Evolutionary conservation across 805 yeast genomes (phyloP).

Genomic region (Phaffomyces thermotolerans): DNA sequence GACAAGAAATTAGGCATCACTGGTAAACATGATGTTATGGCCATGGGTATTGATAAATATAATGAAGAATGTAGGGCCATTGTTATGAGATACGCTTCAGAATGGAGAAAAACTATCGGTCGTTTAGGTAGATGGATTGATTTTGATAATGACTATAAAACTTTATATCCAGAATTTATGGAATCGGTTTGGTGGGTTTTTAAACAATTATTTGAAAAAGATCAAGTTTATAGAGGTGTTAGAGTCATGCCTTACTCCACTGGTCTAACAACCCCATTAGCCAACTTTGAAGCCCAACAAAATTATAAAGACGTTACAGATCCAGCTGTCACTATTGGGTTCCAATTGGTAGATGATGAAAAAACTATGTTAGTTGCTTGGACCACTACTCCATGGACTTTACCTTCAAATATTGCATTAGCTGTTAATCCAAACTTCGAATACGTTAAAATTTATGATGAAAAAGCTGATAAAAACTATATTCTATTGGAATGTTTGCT

Average conservation of each 20-base stretch:
- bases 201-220: constrained; percentile 77
- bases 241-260: constrained; percentile 99
- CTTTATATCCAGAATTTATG: constrained; percentile 93
- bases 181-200: constrained; percentile 99
- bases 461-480: constrained; percentile 72
- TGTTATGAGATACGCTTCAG: constrained; percentile 94
- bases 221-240: constrained; percentile 87
- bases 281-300: constrained; percentile 97
- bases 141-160: constrained; percentile 96
- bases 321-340: constrained; percentile 92
- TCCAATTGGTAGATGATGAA: constrained; percentile 74
- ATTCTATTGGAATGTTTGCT: constrained; percentile 80
- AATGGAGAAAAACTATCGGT: constrained; percentile 90
- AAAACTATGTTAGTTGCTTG: constrained; percentile 87
- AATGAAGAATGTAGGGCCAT: constrained; percentile 92
- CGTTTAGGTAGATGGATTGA: constrained; percentile 99
- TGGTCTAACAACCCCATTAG: constrained; percentile 91
- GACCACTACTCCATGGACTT: constrained; percentile 99
- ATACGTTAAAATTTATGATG: constrained; percentile 88
- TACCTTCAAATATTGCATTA: constrained; percentile 88
- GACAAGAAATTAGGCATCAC: constrained; percentile 94
- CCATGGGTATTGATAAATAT: constrained; percentile 88
- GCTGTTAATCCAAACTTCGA: constrained; percentile 89
- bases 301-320: constrained; percentile 96
- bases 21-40: constrained; percentile 90